phyloP scores from a whole-genome alignment of 352 stramenopile genomes.

The Hyaloperonospora brassicae region DNA sequence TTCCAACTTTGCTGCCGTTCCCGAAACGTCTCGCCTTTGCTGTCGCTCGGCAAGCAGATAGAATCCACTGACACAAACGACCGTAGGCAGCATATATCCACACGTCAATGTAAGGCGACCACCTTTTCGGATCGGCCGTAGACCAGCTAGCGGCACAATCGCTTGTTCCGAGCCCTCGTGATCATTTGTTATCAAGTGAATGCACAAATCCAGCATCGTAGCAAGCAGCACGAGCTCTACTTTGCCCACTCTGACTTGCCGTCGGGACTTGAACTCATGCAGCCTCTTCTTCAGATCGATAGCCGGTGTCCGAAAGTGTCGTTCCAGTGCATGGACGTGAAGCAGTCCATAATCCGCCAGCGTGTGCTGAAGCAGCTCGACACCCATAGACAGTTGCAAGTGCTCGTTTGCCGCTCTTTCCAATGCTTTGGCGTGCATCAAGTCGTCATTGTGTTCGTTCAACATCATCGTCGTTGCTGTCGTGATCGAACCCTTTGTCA shows the following conservation, averaged over 20 bases:
- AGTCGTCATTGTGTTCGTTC: constrained; percentile 10
- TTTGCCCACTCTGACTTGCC: constrained; percentile 47
- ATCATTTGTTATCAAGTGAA: constrained; percentile 75
- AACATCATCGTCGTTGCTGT: constrained; percentile 9
- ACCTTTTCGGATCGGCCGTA: constrained; percentile 47
- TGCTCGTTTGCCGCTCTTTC: constrained; percentile 13
- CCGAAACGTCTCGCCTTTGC: constrained; percentile 2
- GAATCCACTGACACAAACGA: constrained; percentile 58
- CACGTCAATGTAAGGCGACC: constrained; percentile 47
- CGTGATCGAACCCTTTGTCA: constrained; percentile 16
- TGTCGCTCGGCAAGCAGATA: constrained; percentile 46
- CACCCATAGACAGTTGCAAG: constrained; percentile 28
- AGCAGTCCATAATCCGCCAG: constrained; percentile 66
- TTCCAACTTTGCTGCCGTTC: constrained; percentile 6
- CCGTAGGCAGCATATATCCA: constrained; percentile 66
- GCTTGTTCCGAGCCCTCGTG: constrained; percentile 57
- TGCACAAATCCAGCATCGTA: constrained; percentile 68
- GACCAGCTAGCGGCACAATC: constrained; percentile 43
- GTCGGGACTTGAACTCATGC: constrained; percentile 61
- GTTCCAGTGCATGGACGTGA: constrained; percentile 44
- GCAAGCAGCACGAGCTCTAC: constrained; percentile 63
- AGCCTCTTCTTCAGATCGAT: constrained; percentile 75
- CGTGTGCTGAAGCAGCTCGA: constrained; percentile 52
- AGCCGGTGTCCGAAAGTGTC: constrained; percentile 40
- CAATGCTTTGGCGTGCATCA: no score